Conservation (phyloP, 1,284 basidiomycete species). For the Tylopilus sp. region DNA sequence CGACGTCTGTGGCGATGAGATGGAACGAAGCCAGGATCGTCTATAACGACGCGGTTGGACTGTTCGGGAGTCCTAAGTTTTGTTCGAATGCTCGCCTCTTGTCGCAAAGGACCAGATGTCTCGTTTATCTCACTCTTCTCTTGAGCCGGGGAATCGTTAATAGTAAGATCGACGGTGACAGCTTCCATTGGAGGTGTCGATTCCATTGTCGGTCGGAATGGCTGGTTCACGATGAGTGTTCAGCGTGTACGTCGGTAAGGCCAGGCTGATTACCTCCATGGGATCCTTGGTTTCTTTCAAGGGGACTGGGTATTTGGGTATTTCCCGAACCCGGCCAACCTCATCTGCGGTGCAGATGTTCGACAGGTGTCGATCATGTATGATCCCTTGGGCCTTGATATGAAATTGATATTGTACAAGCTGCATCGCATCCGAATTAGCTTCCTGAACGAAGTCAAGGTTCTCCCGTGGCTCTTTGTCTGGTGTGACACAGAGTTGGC, state of each 20-base stretch:
- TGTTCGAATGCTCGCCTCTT: neutral
- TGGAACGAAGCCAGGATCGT: neutral
- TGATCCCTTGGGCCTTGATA: slow-evolving; percentile 1
- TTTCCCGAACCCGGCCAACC: neutral
- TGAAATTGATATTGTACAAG: neutral
- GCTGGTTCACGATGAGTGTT: slow-evolving; percentile 13
- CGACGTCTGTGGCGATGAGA: slow-evolving; percentile 14
- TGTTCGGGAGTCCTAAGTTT: neutral
- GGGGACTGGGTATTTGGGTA: slow-evolving; percentile 1
- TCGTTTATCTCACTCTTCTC: neutral
- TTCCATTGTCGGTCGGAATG: slow-evolving; percentile 1
- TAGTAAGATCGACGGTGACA: slow-evolving; percentile 30
- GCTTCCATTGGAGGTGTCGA: slow-evolving; percentile 11
- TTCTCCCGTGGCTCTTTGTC: slow-evolving; percentile 1
- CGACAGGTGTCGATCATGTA: neutral
- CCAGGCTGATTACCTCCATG: slow-evolving; percentile 11
- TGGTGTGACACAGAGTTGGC: neutral
- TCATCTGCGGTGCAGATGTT: neutral
- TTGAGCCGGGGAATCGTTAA: slow-evolving; percentile 17
- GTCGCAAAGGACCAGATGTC: neutral
- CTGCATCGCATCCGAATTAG: neutral
- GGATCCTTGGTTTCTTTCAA: slow-evolving; percentile 3
- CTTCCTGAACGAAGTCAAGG: neutral
- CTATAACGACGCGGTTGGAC: neutral
- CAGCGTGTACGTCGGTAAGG: neutral